These are phyloP conservation scores for Macrophomina tecta DNA, from an alignment of 2,329 filamentous ascomycete genomes.

Conservation along the genomic window DNA sequence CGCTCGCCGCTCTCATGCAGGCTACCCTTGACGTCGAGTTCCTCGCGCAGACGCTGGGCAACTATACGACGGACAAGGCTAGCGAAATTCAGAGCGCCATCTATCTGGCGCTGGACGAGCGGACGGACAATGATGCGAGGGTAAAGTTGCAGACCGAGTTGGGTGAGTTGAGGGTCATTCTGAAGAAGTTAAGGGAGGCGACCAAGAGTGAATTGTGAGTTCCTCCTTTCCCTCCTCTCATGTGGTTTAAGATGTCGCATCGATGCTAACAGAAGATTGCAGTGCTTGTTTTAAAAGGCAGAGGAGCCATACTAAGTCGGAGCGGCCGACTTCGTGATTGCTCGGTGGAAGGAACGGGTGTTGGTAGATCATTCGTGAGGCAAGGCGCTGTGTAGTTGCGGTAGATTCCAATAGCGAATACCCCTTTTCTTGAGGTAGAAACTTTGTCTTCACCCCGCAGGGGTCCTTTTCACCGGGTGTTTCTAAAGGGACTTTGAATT, in stretches of 20 bases:
- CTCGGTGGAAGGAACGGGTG: background rate
- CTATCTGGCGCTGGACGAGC: slow-evolving; percentile 86
- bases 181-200: slow-evolving; percentile 66
- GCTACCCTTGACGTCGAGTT: slow-evolving; percentile 98
- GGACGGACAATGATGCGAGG: slow-evolving; percentile 87
- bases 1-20: slow-evolving; percentile 86
- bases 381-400: background rate
- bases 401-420: slow-evolving; percentile 20
- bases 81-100: slow-evolving; percentile 85
- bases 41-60: slow-evolving; percentile 87
- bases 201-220: slow-evolving; percentile 44
- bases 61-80: slow-evolving; percentile 85
- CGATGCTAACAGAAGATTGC: slow-evolving; percentile 1
- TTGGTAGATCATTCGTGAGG: background rate
- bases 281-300: slow-evolving; percentile 28
- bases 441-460: background rate
- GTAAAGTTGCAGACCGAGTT: slow-evolving; percentile 82
- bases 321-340: slow-evolving; percentile 14
- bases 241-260: background rate
- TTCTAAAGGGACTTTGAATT: too few species aligned
- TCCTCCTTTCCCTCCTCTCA: background rate
- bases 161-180: slow-evolving; percentile 82
- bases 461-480: too few species aligned
- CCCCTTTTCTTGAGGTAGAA: slow-evolving; percentile 5
- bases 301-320: slow-evolving; percentile 25